Percentiles rank a stretch among this genome's conserved stretches.
Evolutionary conservation across 345 rosid species (phyloP).

Genomic region (Lumnitzera racemosa): DNA sequence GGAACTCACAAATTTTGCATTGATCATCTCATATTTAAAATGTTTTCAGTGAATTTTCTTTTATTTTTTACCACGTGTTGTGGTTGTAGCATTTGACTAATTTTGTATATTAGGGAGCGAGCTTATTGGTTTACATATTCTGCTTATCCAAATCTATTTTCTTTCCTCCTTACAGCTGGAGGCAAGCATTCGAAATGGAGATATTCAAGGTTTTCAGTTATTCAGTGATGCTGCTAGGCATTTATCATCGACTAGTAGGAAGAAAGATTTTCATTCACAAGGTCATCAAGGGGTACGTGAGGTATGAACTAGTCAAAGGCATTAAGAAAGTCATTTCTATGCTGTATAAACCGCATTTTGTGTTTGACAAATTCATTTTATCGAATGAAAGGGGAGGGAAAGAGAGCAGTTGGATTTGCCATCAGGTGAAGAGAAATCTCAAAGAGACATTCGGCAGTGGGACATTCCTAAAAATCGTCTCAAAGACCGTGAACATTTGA

Average conservation of each 20-base stretch:
- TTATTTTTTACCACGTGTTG: no score
- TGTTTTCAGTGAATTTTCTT: no score
- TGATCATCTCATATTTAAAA: no score
- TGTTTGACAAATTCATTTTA: constrained; percentile 5
- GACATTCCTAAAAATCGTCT: constrained; percentile 24
- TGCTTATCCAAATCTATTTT: background rate
- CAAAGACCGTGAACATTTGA: constrained; percentile 18
- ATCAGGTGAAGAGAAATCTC: constrained; percentile 23
- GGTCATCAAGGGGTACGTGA: constrained; percentile 17
- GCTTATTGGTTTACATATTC: background rate
- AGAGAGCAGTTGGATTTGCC: constrained; percentile 27
- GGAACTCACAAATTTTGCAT: no score
- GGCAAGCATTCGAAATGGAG: constrained; percentile 78
- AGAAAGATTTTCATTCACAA: constrained; percentile 20
- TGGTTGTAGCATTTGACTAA: no score
- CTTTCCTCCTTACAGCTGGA: constrained; percentile 46
- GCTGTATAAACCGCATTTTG: background rate
- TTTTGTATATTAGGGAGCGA: background rate
- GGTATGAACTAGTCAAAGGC: constrained; percentile 13
- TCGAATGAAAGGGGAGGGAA: constrained; percentile 21
- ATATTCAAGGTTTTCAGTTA: constrained; percentile 51
- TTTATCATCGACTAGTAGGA: constrained; percentile 24
- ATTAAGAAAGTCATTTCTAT: background rate
- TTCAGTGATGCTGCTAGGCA: constrained; percentile 30
- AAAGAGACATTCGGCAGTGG: background rate